phyloP scores from a whole-genome alignment of 768 basidiomycete genomes.

The Boletus subcaerulescens region DNA sequence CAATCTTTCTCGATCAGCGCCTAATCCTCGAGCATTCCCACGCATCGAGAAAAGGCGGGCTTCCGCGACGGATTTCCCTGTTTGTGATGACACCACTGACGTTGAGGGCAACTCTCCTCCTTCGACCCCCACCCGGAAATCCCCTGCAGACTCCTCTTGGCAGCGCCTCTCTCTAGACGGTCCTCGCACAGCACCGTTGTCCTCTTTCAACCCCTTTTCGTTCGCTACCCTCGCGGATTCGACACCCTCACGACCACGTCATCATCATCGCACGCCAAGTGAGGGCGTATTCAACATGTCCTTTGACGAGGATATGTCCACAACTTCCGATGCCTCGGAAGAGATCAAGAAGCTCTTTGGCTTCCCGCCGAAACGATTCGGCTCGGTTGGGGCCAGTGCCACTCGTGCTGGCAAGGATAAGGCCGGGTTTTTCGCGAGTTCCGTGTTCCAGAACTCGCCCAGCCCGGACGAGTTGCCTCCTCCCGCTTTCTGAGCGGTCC shows the following conservation, averaged over 20 bases:
- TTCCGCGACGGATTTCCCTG: slow-evolving; percentile 47
- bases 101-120: slow-evolving; percentile 41
- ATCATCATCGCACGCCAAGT: slow-evolving; percentile 64
- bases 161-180: slow-evolving; percentile 38
- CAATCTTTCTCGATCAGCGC: slow-evolving; percentile 52
- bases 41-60: slow-evolving; percentile 34
- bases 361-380: slow-evolving; percentile 29
- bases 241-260: slow-evolving; percentile 38
- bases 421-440: slow-evolving; percentile 70
- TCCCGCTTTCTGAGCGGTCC: slow-evolving; percentile 52
- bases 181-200: slow-evolving; percentile 52
- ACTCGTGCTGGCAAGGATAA: slow-evolving; percentile 31
- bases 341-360: slow-evolving; percentile 35
- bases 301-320: slow-evolving; percentile 60
- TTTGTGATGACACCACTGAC: slow-evolving; percentile 73
- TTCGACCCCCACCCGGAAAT: slow-evolving; percentile 53
- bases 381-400: slow-evolving; percentile 28
- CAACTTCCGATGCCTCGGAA: slow-evolving; percentile 40
- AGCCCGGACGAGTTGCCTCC: slow-evolving; percentile 79
- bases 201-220: slow-evolving; percentile 37
- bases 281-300: slow-evolving; percentile 76
- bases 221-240: slow-evolving; percentile 33
- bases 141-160: slow-evolving; percentile 27
- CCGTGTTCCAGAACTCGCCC: slow-evolving; percentile 82
- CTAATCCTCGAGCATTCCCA: slow-evolving; percentile 37